Percentiles rank a stretch among this genome's conserved stretches.
phyloP scores from a whole-genome alignment of 2,329 filamentous ascomycete genomes.

The Claviceps digitariae region DNA sequence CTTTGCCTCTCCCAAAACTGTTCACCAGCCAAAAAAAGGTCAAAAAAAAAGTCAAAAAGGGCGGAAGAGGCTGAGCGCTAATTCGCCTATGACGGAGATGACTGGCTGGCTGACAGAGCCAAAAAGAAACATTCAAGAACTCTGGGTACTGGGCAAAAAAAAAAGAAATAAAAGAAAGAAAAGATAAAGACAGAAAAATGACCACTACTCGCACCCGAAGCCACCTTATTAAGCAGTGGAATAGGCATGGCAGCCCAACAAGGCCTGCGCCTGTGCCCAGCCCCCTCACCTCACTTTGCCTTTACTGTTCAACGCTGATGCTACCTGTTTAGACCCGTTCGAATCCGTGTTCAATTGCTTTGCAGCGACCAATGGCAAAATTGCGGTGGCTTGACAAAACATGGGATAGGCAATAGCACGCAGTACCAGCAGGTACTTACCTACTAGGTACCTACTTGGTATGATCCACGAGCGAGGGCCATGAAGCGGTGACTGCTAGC shows the following conservation, averaged over 20 bases:
- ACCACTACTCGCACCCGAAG: no score
- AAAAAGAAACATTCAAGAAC: neutral
- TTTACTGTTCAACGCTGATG: neutral
- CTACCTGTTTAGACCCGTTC: no score
- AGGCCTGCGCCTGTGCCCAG: constrained; percentile 4
- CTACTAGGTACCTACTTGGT: no score
- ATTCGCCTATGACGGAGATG: neutral
- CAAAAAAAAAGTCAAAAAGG: neutral
- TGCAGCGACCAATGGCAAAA: no score
- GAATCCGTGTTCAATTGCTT: no score
- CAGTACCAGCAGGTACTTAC: no score
- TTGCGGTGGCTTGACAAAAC: no score
- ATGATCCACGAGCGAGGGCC: no score
- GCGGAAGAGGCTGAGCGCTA: constrained; percentile 1
- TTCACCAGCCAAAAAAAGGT: neutral
- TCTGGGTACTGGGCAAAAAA: no score
- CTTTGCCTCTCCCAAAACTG: neutral
- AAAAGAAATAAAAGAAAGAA: neutral
- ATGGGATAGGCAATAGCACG: no score
- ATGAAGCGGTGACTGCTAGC: no score
- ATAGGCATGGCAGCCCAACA: constrained; percentile 2
- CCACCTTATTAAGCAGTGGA: no score
- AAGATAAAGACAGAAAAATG: neutral
- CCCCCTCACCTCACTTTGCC: neutral
- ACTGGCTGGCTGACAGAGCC: neutral